Base-by-base conservation (phyloP, 306 rosid genomes). In the Quercus bicolor region DNA sequence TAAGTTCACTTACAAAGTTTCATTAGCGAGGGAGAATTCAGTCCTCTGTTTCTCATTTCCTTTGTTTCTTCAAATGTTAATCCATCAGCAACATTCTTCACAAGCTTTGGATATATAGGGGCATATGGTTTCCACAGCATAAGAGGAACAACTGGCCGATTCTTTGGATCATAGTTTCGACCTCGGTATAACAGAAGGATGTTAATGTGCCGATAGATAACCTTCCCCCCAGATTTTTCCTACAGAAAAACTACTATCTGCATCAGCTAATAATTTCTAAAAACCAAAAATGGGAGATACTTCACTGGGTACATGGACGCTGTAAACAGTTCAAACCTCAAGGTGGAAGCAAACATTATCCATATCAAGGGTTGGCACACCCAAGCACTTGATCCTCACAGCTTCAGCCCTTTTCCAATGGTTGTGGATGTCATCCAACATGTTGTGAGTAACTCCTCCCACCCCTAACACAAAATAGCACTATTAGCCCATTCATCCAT, bases 61-160 rank as follows among this genome's bases (percentile, higher is more conserved):
- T 92, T 92, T 6, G 84, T 95, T 83, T 84, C 91, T 76, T 87
- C 91, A 60, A 84, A 75, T 0, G 98, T 75, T 78, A 92, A 87
- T 34, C 96, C 92, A 69, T 88, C 90, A 15, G 85, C 84, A 56
- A 86, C 89, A 84, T 85, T 91, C 86, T 84, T 92, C 80, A 95
- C 97, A 84, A 95, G 98, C 89, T 84, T 92, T 8, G 94, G 94
- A 82, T 95, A 95, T 73, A 95, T 88, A 5, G 96, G 98, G 6
- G 97, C 87, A 75, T 92, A 92, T n/a, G 97, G 98, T 82, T 86
- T 95, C 98, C 98, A 95, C 66, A 95, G 77, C 98, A 95, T 95
- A 45, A 90, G 81, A 66, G 98, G 98, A 24, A 95, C 87, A 48
- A 84, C 80, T 0, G 97, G 96, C 59, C 88, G 87, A 73, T 80